Evolutionary conservation across 805 yeast species (phyloP).

Genomic region (Saturnispora zaruensis): DNA sequence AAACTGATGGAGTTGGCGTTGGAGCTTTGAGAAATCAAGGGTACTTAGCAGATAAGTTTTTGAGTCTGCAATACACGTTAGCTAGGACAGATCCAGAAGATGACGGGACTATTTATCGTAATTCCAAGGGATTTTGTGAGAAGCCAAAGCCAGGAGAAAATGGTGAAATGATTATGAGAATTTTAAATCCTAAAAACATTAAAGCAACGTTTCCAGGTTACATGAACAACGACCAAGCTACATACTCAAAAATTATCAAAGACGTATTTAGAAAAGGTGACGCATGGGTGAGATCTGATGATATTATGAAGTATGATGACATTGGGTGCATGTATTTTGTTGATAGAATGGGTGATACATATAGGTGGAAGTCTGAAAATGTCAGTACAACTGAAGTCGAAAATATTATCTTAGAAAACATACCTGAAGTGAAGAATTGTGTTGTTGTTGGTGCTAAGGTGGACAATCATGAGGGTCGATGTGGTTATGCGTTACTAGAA

Average conservation of each 20-base stretch:
- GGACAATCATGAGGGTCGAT: constrained; percentile 88
- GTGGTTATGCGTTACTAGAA: constrained; percentile 79
- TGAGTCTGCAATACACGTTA: constrained; percentile 46
- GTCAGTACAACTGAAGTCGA: constrained; percentile 93
- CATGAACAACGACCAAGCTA: constrained; percentile 68
- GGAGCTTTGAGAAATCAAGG: constrained; percentile 82
- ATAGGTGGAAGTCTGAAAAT: constrained; percentile 94
- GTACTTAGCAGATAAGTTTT: constrained; percentile 58
- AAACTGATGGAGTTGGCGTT: constrained; percentile 50
- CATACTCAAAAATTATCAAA: constrained; percentile 62
- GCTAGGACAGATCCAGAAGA: constrained; percentile 78
- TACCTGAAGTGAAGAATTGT: constrained; percentile 45
- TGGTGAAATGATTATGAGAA: constrained; percentile 80
- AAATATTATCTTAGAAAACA: constrained; percentile 45
- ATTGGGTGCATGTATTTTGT: constrained; percentile 72
- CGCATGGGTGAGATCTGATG: constrained; percentile 88
- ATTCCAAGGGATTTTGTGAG: constrained; percentile 56
- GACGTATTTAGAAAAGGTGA: constrained; percentile 80
- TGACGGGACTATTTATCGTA: constrained; percentile 60
- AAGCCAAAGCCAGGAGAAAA: constrained; percentile 54
- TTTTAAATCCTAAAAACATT: constrained; percentile 52
- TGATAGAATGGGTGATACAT: constrained; percentile 91
- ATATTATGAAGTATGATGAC: constrained; percentile 60
- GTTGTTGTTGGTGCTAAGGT: constrained; percentile 85
- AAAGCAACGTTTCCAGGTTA: constrained; percentile 84